These are phyloP conservation scores for Phaeodactylum tricornutum DNA, from an alignment of 108 stramenopile species.

Conservation along the genomic window DNA sequence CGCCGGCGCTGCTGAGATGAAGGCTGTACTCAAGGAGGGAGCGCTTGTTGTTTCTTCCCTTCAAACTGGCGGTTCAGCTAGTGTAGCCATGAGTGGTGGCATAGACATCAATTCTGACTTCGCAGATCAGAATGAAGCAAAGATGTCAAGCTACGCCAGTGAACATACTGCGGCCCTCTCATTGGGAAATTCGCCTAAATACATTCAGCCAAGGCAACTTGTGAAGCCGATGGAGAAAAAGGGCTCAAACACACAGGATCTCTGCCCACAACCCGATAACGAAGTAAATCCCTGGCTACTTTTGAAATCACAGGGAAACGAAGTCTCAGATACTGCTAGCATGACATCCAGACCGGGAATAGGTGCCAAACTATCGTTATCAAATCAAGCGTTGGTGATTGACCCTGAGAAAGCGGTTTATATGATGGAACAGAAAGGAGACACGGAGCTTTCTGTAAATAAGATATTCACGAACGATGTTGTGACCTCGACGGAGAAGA, in stretches of 20 bases:
- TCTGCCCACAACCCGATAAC: too few relatives aligned
- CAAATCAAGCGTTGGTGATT: background rate
- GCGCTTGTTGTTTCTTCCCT: constrained; percentile 67
- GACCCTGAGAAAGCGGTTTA: background rate
- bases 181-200: too few relatives aligned
- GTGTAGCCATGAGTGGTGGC: constrained; percentile 9
- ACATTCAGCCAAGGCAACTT: background rate
- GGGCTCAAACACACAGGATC: too few relatives aligned
- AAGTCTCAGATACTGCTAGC: too few relatives aligned
- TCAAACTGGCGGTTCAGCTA: constrained; percentile 68
- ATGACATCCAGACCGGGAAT: too few relatives aligned
- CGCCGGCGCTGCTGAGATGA: constrained; percentile 62
- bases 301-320: too few relatives aligned
- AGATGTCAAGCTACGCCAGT: too few relatives aligned
- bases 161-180: too few relatives aligned
- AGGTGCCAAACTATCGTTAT: too few relatives aligned
- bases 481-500: constrained; percentile 2
- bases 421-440: background rate
- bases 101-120: constrained; percentile 22
- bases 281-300: too few relatives aligned
- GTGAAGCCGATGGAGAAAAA: too few relatives aligned
- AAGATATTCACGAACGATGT: background rate
- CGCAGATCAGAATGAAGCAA: too few relatives aligned
- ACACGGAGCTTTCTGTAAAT: background rate
- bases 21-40: constrained; percentile 48